Evolutionary conservation across 768 basidiomycete genomes (phyloP).

Genomic region (Crassisporium funariophilum): DNA sequence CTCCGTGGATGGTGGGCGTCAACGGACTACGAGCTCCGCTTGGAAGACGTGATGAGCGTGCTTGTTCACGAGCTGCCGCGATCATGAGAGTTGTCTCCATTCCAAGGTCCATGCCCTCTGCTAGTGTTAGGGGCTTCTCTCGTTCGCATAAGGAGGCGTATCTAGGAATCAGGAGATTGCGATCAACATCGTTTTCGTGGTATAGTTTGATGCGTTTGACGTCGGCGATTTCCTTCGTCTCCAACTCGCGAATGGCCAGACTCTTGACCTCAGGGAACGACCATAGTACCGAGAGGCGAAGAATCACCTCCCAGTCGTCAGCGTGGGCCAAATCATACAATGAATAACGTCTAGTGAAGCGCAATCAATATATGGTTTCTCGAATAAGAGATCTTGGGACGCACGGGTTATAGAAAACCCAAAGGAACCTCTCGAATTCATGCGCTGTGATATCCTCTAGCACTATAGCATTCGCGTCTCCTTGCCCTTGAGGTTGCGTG

Average conservation of each 20-base stretch:
- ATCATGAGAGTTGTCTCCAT: slow-evolving; percentile 55
- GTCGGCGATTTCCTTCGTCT: slow-evolving; percentile 41
- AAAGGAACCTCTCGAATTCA: slow-evolving; percentile 50
- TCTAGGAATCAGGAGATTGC: slow-evolving; percentile 47
- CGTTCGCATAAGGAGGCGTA: slow-evolving; percentile 57
- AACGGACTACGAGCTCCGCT: slow-evolving; percentile 37
- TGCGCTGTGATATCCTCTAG: slow-evolving; percentile 35
- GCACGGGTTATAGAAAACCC: slow-evolving; percentile 61
- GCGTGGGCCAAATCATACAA: slow-evolving; percentile 52
- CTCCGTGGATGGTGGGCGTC: slow-evolving; percentile 31
- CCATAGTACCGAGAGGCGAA: slow-evolving; percentile 59
- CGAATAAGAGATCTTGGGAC: slow-evolving; percentile 12
- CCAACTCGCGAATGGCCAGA: slow-evolving; percentile 59
- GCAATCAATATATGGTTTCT: background rate
- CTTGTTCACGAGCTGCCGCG: slow-evolving; percentile 54
- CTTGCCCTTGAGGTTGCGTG: slow-evolving; percentile 34
- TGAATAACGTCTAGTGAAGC: slow-evolving; percentile 49
- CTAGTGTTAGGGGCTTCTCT: slow-evolving; percentile 48
- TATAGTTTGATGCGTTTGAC: slow-evolving; percentile 61
- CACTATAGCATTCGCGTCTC: slow-evolving; percentile 43
- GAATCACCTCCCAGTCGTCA: slow-evolving; percentile 55
- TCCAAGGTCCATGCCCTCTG: slow-evolving; percentile 60
- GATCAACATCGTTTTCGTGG: slow-evolving; percentile 51
- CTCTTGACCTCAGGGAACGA: slow-evolving; percentile 51
- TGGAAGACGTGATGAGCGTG: slow-evolving; percentile 33